These are phyloP conservation scores for Galeopsis tetrahit DNA, from an alignment of 257 asterid genomes.

Conservation along the genomic window DNA sequence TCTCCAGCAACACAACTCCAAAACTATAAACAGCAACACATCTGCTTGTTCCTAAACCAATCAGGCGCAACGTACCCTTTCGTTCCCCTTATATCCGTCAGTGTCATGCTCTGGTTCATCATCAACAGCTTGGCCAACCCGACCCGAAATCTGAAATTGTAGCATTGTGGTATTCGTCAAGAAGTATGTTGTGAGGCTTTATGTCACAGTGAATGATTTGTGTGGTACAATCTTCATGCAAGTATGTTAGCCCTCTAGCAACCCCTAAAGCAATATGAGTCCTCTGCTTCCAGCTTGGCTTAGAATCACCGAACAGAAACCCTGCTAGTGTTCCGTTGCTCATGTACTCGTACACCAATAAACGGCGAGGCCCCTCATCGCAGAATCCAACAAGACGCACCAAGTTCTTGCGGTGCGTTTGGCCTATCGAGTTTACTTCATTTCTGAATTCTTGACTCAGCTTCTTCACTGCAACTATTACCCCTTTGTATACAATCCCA, in stretches of 20 bases:
- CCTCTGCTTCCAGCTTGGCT: constrained; percentile 59
- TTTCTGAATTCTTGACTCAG: no score
- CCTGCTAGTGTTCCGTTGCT: constrained; percentile 50
- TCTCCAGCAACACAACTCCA: constrained; percentile 59
- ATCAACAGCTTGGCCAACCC: constrained; percentile 58
- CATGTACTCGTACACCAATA: constrained; percentile 53
- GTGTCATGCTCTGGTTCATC: constrained; percentile 50
- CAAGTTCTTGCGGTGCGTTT: no score
- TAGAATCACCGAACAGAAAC: constrained; percentile 45
- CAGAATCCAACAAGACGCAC: constrained; percentile 61
- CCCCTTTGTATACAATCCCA: no score
- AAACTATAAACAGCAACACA: constrained; percentile 64
- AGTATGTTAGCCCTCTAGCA: constrained; percentile 51
- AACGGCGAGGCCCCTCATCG: constrained; percentile 49
- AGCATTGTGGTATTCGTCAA: constrained; percentile 50
- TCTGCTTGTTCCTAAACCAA: constrained; percentile 56
- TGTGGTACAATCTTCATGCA: constrained; percentile 58
- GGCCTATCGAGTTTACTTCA: no score
- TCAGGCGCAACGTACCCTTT: constrained; percentile 73
- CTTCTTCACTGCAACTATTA: no score
- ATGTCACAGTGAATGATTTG: constrained; percentile 65
- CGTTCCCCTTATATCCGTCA: constrained; percentile 53
- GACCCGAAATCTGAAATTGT: constrained; percentile 61
- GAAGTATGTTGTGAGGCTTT: constrained; percentile 66
- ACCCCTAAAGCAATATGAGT: constrained; percentile 49